A percentile compares a stretch with the other conserved stretches of the same genome.
These are phyloP conservation scores for Podospora appendiculata DNA, from an alignment of 495 filamentous ascomycete genomes.

Conservation along the genomic window DNA sequence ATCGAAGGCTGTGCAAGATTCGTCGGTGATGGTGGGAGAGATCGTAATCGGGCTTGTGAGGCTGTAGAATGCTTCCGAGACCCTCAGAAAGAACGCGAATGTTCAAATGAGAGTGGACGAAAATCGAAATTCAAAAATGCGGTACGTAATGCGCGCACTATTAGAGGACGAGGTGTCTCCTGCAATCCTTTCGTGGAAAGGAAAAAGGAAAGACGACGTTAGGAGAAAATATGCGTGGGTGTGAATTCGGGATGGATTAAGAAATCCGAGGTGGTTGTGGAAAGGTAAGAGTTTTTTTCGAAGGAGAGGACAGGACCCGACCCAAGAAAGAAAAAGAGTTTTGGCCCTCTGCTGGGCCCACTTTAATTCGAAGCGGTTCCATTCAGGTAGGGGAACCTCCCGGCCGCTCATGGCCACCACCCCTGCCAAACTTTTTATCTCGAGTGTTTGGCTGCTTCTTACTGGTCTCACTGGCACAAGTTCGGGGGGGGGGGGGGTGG, in stretches of 20 bases:
- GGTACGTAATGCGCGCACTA: slow-evolving; percentile 4
- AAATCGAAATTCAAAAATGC: not conserved
- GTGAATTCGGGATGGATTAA: slow-evolving; percentile 22
- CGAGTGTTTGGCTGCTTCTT: too few species aligned
- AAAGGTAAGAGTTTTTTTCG: slow-evolving; percentile 16
- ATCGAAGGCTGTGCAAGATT: not conserved
- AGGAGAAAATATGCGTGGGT: slow-evolving; percentile 15
- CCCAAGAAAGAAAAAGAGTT: slow-evolving; percentile 25
- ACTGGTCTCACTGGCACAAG: too few species aligned
- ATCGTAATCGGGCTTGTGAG: slow-evolving; percentile 9
- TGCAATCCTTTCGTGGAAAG: slow-evolving; percentile 32
- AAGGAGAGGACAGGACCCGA: slow-evolving; percentile 21
- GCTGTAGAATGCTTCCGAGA: slow-evolving; percentile 9
- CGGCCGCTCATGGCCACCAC: not conserved
- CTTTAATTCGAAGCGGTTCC: slow-evolving; percentile 17
- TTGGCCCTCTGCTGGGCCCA: slow-evolving; percentile 20
- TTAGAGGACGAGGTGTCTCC: slow-evolving; percentile 28
- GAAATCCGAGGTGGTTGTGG: slow-evolving; percentile 22
- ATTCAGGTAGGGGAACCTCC: slow-evolving; percentile 10
- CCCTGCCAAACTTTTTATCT: not conserved
- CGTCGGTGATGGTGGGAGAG: slow-evolving; percentile 2
- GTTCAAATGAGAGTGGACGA: slow-evolving; percentile 24
- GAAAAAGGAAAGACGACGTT: slow-evolving; percentile 28
- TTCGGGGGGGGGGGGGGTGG: too few species aligned
- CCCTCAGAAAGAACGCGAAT: slow-evolving; percentile 35